Percentiles rank a stretch among this genome's conserved stretches.
Evolutionary conservation across 169 alveolate genomes (phyloP).

Genomic region (Plasmodium falciparum): DNA sequence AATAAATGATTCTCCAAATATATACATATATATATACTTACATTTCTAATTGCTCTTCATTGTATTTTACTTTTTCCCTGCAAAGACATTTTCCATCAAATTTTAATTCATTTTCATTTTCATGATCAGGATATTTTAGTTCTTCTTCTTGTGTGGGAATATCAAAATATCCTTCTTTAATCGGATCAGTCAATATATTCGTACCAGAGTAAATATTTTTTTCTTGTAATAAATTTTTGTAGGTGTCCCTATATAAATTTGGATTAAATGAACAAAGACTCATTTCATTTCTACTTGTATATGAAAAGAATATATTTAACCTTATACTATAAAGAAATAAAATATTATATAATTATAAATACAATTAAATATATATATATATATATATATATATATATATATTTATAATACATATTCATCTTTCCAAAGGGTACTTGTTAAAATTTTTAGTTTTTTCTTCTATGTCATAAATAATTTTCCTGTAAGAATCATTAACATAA

Average conservation of each 20-base stretch:
- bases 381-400: neutral
- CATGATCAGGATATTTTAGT: neutral
- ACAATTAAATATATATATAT: no score
- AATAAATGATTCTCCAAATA: neutral
- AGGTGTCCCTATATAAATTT: conserved; percentile 59
- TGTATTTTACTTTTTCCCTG: conserved; percentile 6
- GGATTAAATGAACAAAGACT: conserved; percentile 56
- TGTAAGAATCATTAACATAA: conserved; percentile 77
- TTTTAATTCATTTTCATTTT: neutral
- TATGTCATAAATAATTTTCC: conserved; percentile 73
- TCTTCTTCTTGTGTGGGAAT: conserved; percentile 3
- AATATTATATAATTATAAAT: neutral
- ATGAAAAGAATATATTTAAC: conserved; percentile 65
- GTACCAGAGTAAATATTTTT: conserved; percentile 12
- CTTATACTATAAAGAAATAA: conserved; percentile 25
- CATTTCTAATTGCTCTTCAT: conserved; percentile 47
- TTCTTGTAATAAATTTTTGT: conserved; percentile 50
- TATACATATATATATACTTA: conserved; percentile 4
- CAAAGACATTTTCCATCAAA: conserved; percentile 48
- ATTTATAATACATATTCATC: neutral
- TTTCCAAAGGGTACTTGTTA: conserved; percentile 76
- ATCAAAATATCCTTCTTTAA: neutral
- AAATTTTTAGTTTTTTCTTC: conserved; percentile 76
- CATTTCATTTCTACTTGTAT: conserved; percentile 77
- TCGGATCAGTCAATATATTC: neutral